Evolutionary conservation across 2,329 filamentous ascomycete genomes (phyloP), one percentile per base, ranked within the genome.

Genomic region (Alternaria sp.): DNA sequence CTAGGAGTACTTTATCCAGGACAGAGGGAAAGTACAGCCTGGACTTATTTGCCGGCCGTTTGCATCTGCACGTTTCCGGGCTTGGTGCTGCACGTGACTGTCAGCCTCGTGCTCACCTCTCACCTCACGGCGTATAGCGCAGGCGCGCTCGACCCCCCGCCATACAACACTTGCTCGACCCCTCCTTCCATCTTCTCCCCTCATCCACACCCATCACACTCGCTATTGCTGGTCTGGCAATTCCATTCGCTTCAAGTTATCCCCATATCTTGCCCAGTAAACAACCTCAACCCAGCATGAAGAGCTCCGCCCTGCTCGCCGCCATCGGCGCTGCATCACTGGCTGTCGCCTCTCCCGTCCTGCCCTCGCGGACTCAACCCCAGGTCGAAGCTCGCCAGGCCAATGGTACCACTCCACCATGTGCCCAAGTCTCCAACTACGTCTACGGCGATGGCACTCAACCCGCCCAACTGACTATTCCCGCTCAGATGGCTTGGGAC

Each of bases 401-500:
- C 54, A 65, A 69, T 57, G 61, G 62, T 60, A 72, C 70, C 38
- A 51, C 70, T 40, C 64, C 65, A 25, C 65, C 73, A 27, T 78
- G 76, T 69, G 75, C 76, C 30, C 68, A 76, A 55, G 74, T 77
- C 50, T 77, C 76, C 6, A 56, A 72, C 27, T 65, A 69, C 50
- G 63, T 77, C 61, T 75, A 74, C 51, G 67, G 64, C 32, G 54
- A 69, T 50, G 65, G 65, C 5, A 65, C 53, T 0, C 25, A 53
- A 20, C 40, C 54, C 10, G 49, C 57, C 49, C 55, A 56, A 8
- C 50, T 73, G 68, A 14, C 77, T 5, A 74, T 83, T 2, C 79
- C 81, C 20, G 82, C 82, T n/a, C 59, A 76, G 12, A 54, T 83
- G 25, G 82, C 81, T 3, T 82, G 78, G 60, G 78, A 82, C 10